Conservation (phyloP, 108 stramenopile genomes). For the Pseudonitzschia pungens region DNA sequence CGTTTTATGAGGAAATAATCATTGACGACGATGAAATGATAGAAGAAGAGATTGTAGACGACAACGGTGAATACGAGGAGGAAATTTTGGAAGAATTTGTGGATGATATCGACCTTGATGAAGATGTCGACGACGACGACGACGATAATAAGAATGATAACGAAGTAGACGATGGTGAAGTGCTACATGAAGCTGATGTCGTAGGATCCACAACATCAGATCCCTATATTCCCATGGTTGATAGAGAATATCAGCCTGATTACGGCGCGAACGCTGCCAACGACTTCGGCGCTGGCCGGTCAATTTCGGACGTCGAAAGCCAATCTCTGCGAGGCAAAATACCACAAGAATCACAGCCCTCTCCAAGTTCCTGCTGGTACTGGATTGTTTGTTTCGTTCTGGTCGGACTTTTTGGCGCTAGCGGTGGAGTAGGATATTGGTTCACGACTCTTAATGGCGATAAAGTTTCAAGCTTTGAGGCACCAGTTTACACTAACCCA, state of each 20-base stretch:
- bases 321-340: neutral
- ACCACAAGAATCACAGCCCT: conserved; percentile 9
- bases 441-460: conserved; percentile 18
- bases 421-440: conserved; percentile 28
- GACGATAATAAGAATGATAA: neutral
- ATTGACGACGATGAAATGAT: conserved; percentile 5
- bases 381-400: conserved; percentile 24
- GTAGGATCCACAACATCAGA: neutral
- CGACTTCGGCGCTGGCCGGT: neutral
- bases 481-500: conserved; percentile 9
- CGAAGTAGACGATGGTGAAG: conserved; percentile 3
- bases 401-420: conserved; percentile 14
- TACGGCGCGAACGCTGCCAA: neutral
- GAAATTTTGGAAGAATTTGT: conserved; percentile 19
- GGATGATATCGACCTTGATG: conserved; percentile 15
- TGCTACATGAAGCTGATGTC: neutral
- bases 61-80: conserved; percentile 22
- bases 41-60: conserved; percentile 19
- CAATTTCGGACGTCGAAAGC: conserved; percentile 2
- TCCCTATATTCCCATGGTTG: neutral
- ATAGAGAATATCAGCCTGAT: neutral
- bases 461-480: conserved; percentile 2
- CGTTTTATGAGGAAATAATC: conserved; percentile 8
- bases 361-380: conserved; percentile 20
- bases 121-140: neutral